Percentiles rank a stretch among this genome's conserved stretches.
Conservation (phyloP, 495 filamentous ascomycete genomes). For the Neohortaea acidophila region DNA sequence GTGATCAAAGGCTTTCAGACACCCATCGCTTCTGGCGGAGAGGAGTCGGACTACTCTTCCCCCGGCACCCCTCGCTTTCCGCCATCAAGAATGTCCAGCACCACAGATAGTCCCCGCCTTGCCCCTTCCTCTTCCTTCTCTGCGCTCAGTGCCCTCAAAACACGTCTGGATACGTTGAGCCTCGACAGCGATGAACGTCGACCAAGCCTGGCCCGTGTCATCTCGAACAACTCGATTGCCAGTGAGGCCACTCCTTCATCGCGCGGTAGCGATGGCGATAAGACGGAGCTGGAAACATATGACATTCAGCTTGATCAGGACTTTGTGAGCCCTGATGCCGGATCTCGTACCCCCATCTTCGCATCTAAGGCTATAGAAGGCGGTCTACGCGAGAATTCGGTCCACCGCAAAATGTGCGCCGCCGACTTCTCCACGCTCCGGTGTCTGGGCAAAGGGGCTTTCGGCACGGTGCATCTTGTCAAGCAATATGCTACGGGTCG, state of each 20-base stretch:
- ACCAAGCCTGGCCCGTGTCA: conserved; percentile 28
- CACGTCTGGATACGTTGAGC: conserved; percentile 56
- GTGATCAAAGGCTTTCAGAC: conserved; percentile 69
- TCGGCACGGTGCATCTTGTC: conserved; percentile 83
- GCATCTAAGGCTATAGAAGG: conserved; percentile 30
- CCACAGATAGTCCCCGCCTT: conserved; percentile 35
- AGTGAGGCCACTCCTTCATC: conserved; percentile 44
- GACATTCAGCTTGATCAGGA: conserved; percentile 79
- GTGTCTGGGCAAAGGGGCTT: conserved; percentile 93
- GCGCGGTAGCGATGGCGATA: conserved; percentile 35
- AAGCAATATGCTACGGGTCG: conserved; percentile 74
- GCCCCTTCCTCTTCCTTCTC: conserved; percentile 42
- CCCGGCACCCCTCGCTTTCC: conserved; percentile 32
- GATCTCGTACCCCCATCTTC: conserved; percentile 21
- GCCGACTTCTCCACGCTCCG: conserved; percentile 81
- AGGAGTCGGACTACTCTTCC: conserved; percentile 61
- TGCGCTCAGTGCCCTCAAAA: conserved; percentile 64
- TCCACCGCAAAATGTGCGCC: conserved; percentile 68
- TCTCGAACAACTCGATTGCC: conserved; percentile 8
- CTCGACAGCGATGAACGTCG: conserved; percentile 21
- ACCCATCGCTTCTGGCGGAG: conserved; percentile 70
- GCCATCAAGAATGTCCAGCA: conserved; percentile 23
- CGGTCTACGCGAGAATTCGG: conserved; percentile 20
- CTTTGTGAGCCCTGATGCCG: conserved; percentile 63
- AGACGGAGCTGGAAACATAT: conserved; percentile 53